Evolutionary conservation across 1,284 basidiomycete genomes (phyloP).

Genomic region (Melampsora occidentalis): DNA sequence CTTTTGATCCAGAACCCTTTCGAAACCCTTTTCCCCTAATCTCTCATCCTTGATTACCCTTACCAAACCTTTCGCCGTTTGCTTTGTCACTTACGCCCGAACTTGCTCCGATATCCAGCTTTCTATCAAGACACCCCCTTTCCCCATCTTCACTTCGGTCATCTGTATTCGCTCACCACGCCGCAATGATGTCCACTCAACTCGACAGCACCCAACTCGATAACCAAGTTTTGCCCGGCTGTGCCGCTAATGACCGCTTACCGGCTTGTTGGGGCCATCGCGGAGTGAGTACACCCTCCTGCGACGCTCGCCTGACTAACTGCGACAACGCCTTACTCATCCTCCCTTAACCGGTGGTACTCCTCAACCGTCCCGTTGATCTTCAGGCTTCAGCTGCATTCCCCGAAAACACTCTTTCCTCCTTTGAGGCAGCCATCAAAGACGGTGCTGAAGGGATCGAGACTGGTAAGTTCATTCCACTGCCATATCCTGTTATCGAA

Average conservation of each 20-base stretch:
- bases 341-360: constrained; percentile 11
- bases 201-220: too few species aligned
- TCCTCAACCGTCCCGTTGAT: constrained; percentile 44
- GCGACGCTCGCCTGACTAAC: background rate
- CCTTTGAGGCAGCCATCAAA: constrained; percentile 85
- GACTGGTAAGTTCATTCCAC: constrained; percentile 60
- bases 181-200: too few species aligned
- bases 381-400: constrained; percentile 74
- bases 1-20: too few species aligned
- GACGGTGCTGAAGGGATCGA: constrained; percentile 94
- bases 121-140: too few species aligned
- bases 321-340: constrained; percentile 33
- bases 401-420: constrained; percentile 84
- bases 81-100: too few species aligned
- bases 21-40: too few species aligned
- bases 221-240: too few species aligned
- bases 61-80: too few species aligned
- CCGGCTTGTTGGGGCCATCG: constrained; percentile 90
- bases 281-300: constrained; percentile 63
- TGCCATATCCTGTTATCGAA: background rate
- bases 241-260: background rate
- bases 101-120: too few species aligned
- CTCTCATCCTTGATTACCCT: too few species aligned
- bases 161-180: too few species aligned
- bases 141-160: too few species aligned